These are phyloP conservation scores for Alternaria rosae DNA, from an alignment of 2,329 filamentous ascomycete species.

Conservation along the genomic window DNA sequence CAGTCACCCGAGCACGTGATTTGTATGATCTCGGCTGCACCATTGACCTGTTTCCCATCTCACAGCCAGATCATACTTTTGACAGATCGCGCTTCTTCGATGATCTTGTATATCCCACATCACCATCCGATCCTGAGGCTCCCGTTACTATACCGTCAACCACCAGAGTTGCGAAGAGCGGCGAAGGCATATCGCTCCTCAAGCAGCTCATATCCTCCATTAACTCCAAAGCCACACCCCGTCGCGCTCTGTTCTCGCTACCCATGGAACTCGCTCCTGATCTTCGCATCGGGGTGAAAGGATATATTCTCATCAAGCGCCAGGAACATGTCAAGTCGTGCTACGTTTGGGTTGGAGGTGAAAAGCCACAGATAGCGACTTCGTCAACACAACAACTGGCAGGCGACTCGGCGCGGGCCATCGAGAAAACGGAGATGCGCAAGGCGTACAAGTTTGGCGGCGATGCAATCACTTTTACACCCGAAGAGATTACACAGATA, in stretches of 20 bases:
- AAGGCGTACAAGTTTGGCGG: constrained; percentile 97
- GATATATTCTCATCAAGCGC: constrained; percentile 86
- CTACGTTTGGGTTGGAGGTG: constrained; percentile 88
- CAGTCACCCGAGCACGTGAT: constrained; percentile 89
- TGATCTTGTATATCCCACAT: constrained; percentile 86
- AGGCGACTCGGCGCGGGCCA: constrained; percentile 76
- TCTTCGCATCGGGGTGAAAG: constrained; percentile 88
- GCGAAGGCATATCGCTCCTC: constrained; percentile 79
- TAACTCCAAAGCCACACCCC: constrained; percentile 86
- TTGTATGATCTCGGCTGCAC: constrained; percentile 90
- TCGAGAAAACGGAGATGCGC: constrained; percentile 82
- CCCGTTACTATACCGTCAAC: constrained; percentile 61
- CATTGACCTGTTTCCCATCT: constrained; percentile 93
- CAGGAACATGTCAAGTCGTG: constrained; percentile 83
- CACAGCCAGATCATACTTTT: constrained; percentile 73
- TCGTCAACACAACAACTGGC: constrained; percentile 78
- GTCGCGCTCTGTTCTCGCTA: constrained; percentile 86
- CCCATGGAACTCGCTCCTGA: constrained; percentile 86
- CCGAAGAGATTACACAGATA: constrained; percentile 81
- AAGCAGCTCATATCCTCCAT: constrained; percentile 85
- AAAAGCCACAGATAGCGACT: constrained; percentile 79
- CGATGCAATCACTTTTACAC: constrained; percentile 83
- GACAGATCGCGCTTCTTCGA: constrained; percentile 90
- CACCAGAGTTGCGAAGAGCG: constrained; percentile 70
- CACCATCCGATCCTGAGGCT: constrained; percentile 71